Percentiles rank a stretch among this genome's conserved stretches.
These are phyloP conservation scores for Cryphonectria naterciae DNA, from an alignment of 2,329 filamentous ascomycete genomes.

Conservation along the genomic window DNA sequence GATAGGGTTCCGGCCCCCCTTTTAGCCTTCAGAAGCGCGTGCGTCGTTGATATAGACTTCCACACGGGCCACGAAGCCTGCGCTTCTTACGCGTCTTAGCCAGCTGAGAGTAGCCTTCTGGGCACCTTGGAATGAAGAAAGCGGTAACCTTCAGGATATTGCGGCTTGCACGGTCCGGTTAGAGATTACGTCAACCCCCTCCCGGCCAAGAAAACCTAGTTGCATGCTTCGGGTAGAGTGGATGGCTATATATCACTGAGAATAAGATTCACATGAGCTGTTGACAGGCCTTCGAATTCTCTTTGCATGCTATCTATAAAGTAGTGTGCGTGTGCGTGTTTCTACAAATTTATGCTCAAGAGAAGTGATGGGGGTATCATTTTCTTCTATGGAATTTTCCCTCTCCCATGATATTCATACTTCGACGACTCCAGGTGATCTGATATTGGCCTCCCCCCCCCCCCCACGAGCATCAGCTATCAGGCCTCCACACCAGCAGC, in stretches of 20 bases:
- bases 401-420: background rate
- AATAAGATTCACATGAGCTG: background rate
- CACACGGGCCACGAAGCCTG: background rate
- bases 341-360: background rate
- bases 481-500: conserved; percentile 8
- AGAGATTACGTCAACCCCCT: background rate
- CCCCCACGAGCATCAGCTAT: background rate
- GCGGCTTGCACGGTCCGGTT: background rate
- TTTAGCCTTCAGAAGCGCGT: background rate
- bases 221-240: background rate
- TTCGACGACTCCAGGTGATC: background rate
- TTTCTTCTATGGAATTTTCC: conserved; percentile 19
- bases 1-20: background rate
- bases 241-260: background rate
- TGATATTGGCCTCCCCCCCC: background rate
- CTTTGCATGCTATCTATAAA: background rate
- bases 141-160: background rate
- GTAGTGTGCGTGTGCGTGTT: background rate
- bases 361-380: conserved; percentile 25
- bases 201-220: background rate
- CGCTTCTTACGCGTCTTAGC: background rate
- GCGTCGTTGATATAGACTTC: background rate
- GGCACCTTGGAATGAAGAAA: background rate
- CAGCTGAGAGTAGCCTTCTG: background rate
- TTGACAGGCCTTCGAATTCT: background rate